Percentiles rank a stretch among this genome's conserved stretches.
Evolutionary conservation across 805 yeast species (phyloP).

Genomic region (Kuraishia molischiana): DNA sequence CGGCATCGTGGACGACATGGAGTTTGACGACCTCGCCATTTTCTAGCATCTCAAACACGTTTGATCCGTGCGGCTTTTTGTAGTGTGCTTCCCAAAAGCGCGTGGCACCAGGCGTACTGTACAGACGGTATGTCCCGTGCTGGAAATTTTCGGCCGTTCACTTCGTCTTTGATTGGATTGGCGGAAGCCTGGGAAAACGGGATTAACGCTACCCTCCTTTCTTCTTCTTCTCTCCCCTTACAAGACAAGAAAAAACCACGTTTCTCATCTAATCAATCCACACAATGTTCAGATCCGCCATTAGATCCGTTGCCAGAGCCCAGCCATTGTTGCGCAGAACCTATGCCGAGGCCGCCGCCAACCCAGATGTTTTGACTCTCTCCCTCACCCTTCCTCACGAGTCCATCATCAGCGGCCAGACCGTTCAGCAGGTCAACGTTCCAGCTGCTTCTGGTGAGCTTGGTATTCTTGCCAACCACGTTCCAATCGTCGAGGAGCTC

Average conservation of each 20-base stretch:
- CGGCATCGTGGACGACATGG: slow-evolving; percentile 13
- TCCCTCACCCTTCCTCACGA: slow-evolving; percentile 89
- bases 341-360: slow-evolving; percentile 82
- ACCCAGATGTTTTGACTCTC: slow-evolving; percentile 69
- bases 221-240: no score
- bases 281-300: slow-evolving; percentile 52
- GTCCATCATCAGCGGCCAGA: slow-evolving; percentile 5
- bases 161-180: no score
- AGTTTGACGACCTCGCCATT: slow-evolving; percentile 11
- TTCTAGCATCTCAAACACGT: no score
- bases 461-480: slow-evolving; percentile 97
- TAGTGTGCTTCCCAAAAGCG: no score
- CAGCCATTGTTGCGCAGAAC: slow-evolving; percentile 59
- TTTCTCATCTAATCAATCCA: background rate
- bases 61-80: no score
- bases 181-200: no score
- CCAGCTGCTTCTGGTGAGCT: slow-evolving; percentile 94
- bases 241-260: no score
- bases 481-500: slow-evolving; percentile 93
- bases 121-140: no score
- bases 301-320: slow-evolving; percentile 52
- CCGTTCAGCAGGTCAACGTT: slow-evolving; percentile 68
- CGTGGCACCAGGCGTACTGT: no score
- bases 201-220: no score
- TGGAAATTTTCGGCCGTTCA: no score